Evolutionary conservation across 192 early-diverging fungal species (phyloP).

Genomic region (Podochytrium sp.): DNA sequence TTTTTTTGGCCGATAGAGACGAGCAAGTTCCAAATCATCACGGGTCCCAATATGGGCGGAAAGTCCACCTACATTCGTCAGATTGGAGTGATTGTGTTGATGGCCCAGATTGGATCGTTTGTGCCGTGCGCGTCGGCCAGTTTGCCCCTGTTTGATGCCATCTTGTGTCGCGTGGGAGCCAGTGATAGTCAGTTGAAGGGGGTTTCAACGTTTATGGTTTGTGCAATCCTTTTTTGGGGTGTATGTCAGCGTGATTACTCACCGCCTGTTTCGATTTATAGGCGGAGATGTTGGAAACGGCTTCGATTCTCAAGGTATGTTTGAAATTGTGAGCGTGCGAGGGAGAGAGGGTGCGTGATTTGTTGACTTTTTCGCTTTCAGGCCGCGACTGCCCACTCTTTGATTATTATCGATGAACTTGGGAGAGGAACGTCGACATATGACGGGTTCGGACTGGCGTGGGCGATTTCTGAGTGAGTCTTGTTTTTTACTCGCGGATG

Average conservation of each 20-base stretch:
- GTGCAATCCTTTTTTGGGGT: not conserved
- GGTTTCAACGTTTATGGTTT: constrained; percentile 91
- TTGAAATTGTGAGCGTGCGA: no score
- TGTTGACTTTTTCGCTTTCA: constrained; percentile 11
- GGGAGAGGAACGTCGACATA: constrained; percentile 98
- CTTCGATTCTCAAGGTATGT: constrained; percentile 79
- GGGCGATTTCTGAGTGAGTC: constrained; percentile 89
- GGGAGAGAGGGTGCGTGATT: not conserved
- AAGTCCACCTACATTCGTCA: constrained; percentile 95
- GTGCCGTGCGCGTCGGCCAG: constrained; percentile 80
- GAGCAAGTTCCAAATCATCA: constrained; percentile 82
- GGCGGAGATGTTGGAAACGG: constrained; percentile 81
- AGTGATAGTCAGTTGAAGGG: constrained; percentile 92
- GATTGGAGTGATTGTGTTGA: constrained; percentile 89
- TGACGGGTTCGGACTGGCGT: constrained; percentile 97
- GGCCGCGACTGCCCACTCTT: constrained; percentile 78
- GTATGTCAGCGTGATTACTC: not conserved
- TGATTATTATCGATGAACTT: constrained; percentile 95
- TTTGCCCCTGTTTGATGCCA: constrained; percentile 81
- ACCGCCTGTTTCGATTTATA: not conserved
- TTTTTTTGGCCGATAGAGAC: constrained; percentile 16
- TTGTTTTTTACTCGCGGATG: not conserved
- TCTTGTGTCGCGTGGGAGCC: constrained; percentile 91
- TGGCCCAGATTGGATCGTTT: constrained; percentile 95
- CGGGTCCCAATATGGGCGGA: constrained; percentile 98